These are phyloP conservation scores for Metschnikowia kunwiensis DNA, from an alignment of 805 yeast genomes.

Conservation along the genomic window DNA sequence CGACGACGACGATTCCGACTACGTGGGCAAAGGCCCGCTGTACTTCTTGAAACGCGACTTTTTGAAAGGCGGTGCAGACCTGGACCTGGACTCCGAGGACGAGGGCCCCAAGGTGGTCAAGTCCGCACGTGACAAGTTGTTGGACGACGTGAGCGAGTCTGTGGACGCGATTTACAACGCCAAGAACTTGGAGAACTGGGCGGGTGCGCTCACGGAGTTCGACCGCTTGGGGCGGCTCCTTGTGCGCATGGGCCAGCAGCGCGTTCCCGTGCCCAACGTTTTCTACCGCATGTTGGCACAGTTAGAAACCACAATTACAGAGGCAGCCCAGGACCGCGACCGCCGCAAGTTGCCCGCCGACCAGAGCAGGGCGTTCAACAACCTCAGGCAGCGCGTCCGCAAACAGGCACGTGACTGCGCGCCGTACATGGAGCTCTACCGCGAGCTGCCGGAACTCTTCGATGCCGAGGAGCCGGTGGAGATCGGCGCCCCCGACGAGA, in stretches of 20 bases:
- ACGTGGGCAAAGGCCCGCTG: conserved; percentile 45
- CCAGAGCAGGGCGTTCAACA: conserved; percentile 82
- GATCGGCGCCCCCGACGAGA: conserved; percentile 27
- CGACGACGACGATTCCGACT: conserved; percentile 34
- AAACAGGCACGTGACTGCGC: conserved; percentile 72
- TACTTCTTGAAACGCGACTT: conserved; percentile 53
- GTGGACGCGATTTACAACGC: conserved; percentile 68
- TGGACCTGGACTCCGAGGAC: conserved; percentile 52
- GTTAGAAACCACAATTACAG: conserved; percentile 65
- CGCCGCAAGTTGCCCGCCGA: conserved; percentile 76
- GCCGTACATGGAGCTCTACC: conserved; percentile 54
- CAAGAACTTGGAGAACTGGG: conserved; percentile 75
- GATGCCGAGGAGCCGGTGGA: conserved; percentile 50
- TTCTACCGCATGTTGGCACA: conserved; percentile 67
- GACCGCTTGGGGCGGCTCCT: conserved; percentile 71
- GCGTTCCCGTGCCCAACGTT: conserved; percentile 65
- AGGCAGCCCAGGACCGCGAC: conserved; percentile 46
- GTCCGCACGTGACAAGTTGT: conserved; percentile 86
- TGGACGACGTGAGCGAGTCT: conserved; percentile 76
- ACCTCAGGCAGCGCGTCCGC: conserved; percentile 82
- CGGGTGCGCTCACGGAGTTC: conserved; percentile 66
- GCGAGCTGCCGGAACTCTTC: conserved; percentile 71
- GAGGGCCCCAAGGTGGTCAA: conserved; percentile 84
- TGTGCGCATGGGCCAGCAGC: conserved; percentile 73
- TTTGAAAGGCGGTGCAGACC: conserved; percentile 39